Evolutionary conservation across 441 rosid genomes (phyloP), one percentile per base, ranked within the genome.

Genomic region (Syzygium syzygioides): DNA sequence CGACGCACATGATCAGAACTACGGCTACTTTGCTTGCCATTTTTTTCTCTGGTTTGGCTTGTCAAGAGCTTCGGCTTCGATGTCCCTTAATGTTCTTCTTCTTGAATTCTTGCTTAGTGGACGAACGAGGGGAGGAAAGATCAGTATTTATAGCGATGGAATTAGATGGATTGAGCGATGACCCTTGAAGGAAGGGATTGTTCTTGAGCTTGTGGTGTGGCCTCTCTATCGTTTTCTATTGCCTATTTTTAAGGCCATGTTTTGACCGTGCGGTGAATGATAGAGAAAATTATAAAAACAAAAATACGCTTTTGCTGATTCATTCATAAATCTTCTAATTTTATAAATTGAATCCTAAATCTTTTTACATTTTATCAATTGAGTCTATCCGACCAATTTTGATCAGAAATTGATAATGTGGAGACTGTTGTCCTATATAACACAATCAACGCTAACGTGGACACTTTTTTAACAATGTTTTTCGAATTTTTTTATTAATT

Each of bases 1-100:
- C 90, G 62, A 90, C 55, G 90, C 89, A 88, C 60, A 88, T 2
- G 6, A 90, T 87, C 90, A 93, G 64, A 60, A 90, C 18, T 79
- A 84, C 90, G 7, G 86, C 90, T 6, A 87, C 87, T 87, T 89
- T 92, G 86, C 87, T 89, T n/a, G 87, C 89, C 93, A 92, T 91
- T 57, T 88, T 88, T 53, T 20, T 19, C 13, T 5, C 8, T 26
- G 50, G 37, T 79, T 30, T 14, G 25, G n/a, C 32, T 76, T 30
- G 64, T 3, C 50, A 28, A 57, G 62, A 57, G 59, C 59, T 56
- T 56, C 59, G 26, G 80, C 84, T 41, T 48, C 19, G 15, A 14
- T 45, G 84, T 79, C 53, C 53, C 53, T 23, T 25, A 26, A 41
- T 41, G 18, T 14, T 30, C 41, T 88, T 53, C 54, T 50, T 26